These are phyloP conservation scores for Ceratocystiopsis minuta DNA, from an alignment of 2,329 filamentous ascomycete species.

Conservation along the genomic window DNA sequence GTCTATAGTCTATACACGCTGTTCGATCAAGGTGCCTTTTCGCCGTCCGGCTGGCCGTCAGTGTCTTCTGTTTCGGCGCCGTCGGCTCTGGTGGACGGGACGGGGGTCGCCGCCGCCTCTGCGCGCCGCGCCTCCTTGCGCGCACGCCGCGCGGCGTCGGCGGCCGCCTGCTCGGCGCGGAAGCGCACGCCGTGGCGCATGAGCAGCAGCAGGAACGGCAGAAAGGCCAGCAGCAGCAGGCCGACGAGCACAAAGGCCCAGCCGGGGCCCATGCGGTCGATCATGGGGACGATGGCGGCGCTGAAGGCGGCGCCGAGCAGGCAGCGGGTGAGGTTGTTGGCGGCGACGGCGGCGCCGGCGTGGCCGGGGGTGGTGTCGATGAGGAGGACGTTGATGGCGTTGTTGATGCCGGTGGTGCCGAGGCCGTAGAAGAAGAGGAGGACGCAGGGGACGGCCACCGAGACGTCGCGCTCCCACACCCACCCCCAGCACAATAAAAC, in stretches of 20 bases:
- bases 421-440: conserved; percentile 28
- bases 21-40: too few species aligned
- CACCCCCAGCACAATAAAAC: conserved; percentile 32
- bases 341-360: conserved; percentile 35
- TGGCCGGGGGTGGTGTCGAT: conserved; percentile 36
- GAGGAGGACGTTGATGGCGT: conserved; percentile 31
- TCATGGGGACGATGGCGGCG: conserved; percentile 33
- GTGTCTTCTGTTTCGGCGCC: too few species aligned
- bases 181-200: conserved; percentile 25
- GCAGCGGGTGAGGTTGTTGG: conserved; percentile 38
- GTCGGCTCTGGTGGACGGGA: too few species aligned
- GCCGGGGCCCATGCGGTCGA: conserved; percentile 29
- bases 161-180: conserved; percentile 16
- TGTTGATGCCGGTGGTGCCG: conserved; percentile 35
- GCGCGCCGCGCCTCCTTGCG: too few species aligned
- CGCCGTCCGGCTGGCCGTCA: too few species aligned
- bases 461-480: conserved; percentile 24
- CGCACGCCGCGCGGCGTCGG: too few species aligned
- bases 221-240: conserved; percentile 21
- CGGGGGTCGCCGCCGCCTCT: too few species aligned
- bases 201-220: conserved; percentile 22
- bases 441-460: conserved; percentile 28
- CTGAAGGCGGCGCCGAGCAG: conserved; percentile 34
- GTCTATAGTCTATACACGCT: too few species aligned
- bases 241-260: conserved; percentile 33